These are phyloP conservation scores for Fusarium staphyleae DNA, from an alignment of 2,329 filamentous ascomycete genomes.

Conservation along the genomic window DNA sequence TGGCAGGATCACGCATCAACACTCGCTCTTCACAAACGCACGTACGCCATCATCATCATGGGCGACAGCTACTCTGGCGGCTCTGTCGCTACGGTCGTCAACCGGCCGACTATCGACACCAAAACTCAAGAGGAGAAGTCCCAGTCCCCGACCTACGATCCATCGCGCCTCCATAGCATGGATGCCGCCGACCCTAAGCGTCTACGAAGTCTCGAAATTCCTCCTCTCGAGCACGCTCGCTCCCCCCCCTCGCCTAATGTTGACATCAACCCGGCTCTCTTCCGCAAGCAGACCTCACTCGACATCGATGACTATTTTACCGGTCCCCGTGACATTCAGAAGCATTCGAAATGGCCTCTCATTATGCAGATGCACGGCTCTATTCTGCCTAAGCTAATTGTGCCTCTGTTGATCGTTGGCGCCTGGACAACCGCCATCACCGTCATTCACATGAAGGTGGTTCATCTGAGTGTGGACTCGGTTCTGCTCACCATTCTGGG, in stretches of 20 bases:
- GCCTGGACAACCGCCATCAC: constrained; percentile 73
- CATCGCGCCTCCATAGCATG: constrained; percentile 22
- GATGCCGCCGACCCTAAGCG: constrained; percentile 27
- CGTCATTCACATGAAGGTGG: constrained; percentile 56
- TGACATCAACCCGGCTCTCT: constrained; percentile 40
- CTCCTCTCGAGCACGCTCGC: constrained; percentile 39
- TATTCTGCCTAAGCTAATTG: constrained; percentile 75
- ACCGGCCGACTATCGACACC: constrained; percentile 25
- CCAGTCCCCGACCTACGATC: constrained; percentile 9
- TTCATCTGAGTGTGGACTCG: constrained; percentile 46
- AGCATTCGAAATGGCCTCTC: constrained; percentile 78
- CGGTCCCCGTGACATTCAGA: constrained; percentile 72
- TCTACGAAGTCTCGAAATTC: constrained; percentile 40
- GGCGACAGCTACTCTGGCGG: constrained; percentile 31
- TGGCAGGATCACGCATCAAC: constrained; percentile 32
- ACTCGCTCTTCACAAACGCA: constrained; percentile 5
- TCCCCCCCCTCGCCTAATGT: constrained; percentile 45
- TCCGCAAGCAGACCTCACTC: constrained; percentile 48
- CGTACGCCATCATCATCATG: constrained; percentile 27
- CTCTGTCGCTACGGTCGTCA: constrained; percentile 27
- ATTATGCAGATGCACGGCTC: constrained; percentile 80
- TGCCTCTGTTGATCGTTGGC: constrained; percentile 69
- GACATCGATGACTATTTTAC: constrained; percentile 69
- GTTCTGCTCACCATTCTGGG: constrained; percentile 75
- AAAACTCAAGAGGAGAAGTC: constrained; percentile 5